Base-by-base conservation (phyloP, 805 yeast genomes). In the Maudiozyma barnettii region DNA sequence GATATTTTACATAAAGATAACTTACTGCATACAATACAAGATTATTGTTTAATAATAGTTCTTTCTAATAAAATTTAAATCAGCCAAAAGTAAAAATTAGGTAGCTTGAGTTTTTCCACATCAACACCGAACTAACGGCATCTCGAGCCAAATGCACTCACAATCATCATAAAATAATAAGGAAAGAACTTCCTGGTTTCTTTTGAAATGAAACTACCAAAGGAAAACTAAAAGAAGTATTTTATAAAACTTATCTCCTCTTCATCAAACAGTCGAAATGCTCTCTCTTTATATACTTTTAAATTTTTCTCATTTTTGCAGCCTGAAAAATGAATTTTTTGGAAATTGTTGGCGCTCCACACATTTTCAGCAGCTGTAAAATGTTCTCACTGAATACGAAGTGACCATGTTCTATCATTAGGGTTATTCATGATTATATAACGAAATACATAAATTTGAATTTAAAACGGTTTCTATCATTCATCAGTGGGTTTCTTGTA, bases 121-220 rank as follows among this genome's bases (percentile, higher is more conserved):
- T 76, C 90, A 89, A 84, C 89, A 74, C 68, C 73, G 75, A 66
- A 50, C 47, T 50, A 49, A 44, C 45, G 42, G 54, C 48, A 84
- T 84, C 96, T 88, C 95, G 96, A 89, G 96, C 96, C 96, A 89
- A 89, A 89, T 89, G 96, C 96, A 87, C 95, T 89, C 96, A 71
- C 71, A 57, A 82, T 86, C 95, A 86, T 86, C 95, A 86, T 78
- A 52, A 67, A 58, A 53, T 22, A 36, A 51, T 48, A 50, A 57
- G 66, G 63, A 62, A 61, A 59, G 54, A 53, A 62, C 65, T 61
- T 60, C 65, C 65, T 55, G 49, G 50, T 49, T 45, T 49, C 43
- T 46, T 51, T 42, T 40, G 23, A 42, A 39, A 41, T 29, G 41
- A 40, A 42, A 33, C n/a, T n/a, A 12, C 10, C 10, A 44, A 30